A percentile compares a stretch with the other conserved stretches of the same genome.
phyloP scores from a whole-genome alignment of 1,284 basidiomycete genomes.

The Ganoderma leucocontextum region DNA sequence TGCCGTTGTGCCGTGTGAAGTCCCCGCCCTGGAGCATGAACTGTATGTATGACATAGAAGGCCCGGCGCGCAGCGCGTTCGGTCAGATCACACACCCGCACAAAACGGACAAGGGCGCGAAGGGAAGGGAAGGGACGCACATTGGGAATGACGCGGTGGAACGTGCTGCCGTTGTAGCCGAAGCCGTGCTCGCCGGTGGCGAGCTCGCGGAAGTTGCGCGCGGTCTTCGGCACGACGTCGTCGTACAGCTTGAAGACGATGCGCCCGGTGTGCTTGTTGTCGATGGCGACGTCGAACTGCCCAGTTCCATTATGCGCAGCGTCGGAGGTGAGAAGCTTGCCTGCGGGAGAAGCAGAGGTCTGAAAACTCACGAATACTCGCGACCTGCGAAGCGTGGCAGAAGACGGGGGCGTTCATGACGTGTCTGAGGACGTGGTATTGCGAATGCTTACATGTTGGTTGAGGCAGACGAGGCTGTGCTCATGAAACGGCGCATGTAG shows the following conservation, averaged over 20 bases:
- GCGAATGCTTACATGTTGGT: slow-evolving; percentile 39
- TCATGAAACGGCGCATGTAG: slow-evolving; percentile 46
- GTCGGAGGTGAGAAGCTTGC: slow-evolving; percentile 42
- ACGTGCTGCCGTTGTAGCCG: slow-evolving; percentile 70
- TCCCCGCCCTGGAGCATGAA: slow-evolving; percentile 91
- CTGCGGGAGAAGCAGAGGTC: background rate
- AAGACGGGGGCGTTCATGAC: slow-evolving; percentile 2
- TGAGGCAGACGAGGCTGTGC: slow-evolving; percentile 42
- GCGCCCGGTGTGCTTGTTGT: slow-evolving; percentile 71
- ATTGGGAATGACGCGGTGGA: slow-evolving; percentile 87
- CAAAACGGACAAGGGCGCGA: background rate
- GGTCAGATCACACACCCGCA: background rate
- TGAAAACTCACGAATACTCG: slow-evolving; percentile 57
- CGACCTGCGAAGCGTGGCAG: slow-evolving; percentile 42
- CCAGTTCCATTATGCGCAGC: background rate
- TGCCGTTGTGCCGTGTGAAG: slow-evolving; percentile 59
- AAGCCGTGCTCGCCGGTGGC: slow-evolving; percentile 63
- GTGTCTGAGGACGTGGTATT: slow-evolving; percentile 9
- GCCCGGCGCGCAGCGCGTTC: background rate
- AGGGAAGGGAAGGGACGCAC: slow-evolving; percentile 41
- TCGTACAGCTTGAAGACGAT: slow-evolving; percentile 81
- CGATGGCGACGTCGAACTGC: slow-evolving; percentile 88
- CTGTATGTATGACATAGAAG: slow-evolving; percentile 41
- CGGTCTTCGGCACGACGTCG: slow-evolving; percentile 75
- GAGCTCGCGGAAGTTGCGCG: slow-evolving; percentile 83